These are phyloP conservation scores for Rhynchospora tenuis DNA, from an alignment of 176 grass and related monocot species.

Conservation along the genomic window DNA sequence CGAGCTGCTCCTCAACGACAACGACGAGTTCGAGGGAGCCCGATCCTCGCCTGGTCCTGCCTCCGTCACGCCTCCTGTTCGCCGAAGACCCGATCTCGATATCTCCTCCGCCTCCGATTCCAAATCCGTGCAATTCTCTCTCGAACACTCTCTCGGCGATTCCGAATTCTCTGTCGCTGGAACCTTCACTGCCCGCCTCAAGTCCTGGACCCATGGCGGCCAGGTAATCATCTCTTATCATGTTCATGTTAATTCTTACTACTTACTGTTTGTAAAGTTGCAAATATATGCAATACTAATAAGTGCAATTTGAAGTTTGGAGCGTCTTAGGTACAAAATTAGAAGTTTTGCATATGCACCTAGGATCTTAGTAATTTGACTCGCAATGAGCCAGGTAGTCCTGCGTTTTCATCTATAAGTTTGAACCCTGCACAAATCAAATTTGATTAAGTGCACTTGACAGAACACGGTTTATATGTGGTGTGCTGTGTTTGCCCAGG, in stretches of 20 bases:
- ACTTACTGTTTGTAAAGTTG: not conserved
- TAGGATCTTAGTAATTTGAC: not conserved
- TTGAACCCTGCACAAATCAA: not conserved
- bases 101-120: constrained; percentile 32
- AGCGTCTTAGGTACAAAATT: not conserved
- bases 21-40: constrained; percentile 81
- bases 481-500: not conserved
- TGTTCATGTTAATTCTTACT: not conserved
- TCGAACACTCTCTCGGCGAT: constrained; percentile 70
- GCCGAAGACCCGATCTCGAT: constrained; percentile 46
- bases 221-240: constrained; percentile 36
- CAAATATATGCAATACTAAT: not conserved
- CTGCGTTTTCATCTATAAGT: not conserved
- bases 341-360: not conserved
- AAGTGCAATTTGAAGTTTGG: not conserved
- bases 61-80: constrained; percentile 13
- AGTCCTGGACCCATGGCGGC: constrained; percentile 64
- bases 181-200: constrained; percentile 85
- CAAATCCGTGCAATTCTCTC: constrained; percentile 65
- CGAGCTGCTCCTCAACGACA: constrained; percentile 67
- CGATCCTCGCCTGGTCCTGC: constrained; percentile 15
- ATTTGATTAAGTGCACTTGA: not conserved
- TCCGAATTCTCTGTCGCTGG: constrained; percentile 58
- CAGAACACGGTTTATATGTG: not conserved
- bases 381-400: not conserved